Evolutionary conservation across 768 basidiomycete species (phyloP).

Genomic region (Tylopilus vinaceipallidus): DNA sequence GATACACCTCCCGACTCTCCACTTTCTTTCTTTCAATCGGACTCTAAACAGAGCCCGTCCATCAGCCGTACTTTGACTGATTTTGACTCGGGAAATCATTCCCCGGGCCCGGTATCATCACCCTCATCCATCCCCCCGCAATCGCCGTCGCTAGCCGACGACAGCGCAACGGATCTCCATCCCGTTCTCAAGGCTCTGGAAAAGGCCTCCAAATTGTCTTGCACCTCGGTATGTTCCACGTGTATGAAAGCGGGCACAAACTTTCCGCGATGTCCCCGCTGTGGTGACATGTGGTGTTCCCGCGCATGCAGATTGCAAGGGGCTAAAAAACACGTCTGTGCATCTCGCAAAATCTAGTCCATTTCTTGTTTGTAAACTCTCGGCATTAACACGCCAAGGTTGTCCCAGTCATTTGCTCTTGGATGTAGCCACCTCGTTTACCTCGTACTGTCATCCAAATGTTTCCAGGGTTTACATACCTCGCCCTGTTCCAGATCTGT

Average conservation of each 20-base stretch:
- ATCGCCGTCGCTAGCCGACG: slow-evolving; percentile 20
- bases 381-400: not conserved
- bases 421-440: not conserved
- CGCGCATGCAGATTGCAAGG: slow-evolving; percentile 54
- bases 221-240: slow-evolving; percentile 43
- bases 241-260: slow-evolving; percentile 53
- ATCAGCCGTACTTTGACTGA: slow-evolving; percentile 41
- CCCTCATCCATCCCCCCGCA: slow-evolving; percentile 11
- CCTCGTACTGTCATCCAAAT: not conserved
- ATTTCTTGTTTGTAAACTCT: not conserved
- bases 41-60: slow-evolving; percentile 32
- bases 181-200: slow-evolving; percentile 53
- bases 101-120: slow-evolving; percentile 10
- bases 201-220: slow-evolving; percentile 49
- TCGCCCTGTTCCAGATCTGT: not conserved
- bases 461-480: not conserved
- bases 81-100: slow-evolving; percentile 8
- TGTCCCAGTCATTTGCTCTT: not conserved
- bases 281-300: slow-evolving; percentile 62
- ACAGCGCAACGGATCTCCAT: slow-evolving; percentile 23
- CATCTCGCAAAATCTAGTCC: slow-evolving; percentile 12
- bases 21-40: slow-evolving; percentile 19
- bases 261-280: slow-evolving; percentile 62
- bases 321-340: slow-evolving; percentile 52
- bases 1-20: slow-evolving; percentile 32